Evolutionary conservation across 2,329 filamentous ascomycete genomes (phyloP), one percentile per base, ranked within the genome.

Genomic region (Pseudogymnoascus sp.): DNA sequence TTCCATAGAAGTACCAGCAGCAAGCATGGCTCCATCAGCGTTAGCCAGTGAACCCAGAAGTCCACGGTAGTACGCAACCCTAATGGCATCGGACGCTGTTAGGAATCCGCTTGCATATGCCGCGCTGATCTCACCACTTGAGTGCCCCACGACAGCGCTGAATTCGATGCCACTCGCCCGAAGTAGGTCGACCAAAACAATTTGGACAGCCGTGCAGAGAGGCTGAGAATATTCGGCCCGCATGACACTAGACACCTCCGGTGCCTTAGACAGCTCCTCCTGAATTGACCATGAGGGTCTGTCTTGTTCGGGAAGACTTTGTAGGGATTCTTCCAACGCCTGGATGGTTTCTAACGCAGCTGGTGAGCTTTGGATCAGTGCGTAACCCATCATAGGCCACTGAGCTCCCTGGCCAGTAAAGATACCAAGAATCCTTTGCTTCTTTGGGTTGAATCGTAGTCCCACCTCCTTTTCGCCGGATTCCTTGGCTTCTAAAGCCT

Each of bases 1-100:
- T 59, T 31, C 67, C 68, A 19, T 70, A 67, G 19, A 61, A 19
- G 17, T 38, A 42, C 69, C 83, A 1, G 83, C 80, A 0, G 83
- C 83, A 68, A 84, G 76, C 83, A 86, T 86, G 10, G 77, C 73
- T 0, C 83, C 83, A 7, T 71, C 71, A 29, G 61, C 31, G 2
- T 35, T 59, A 65, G 69, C 46, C 63, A 64, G 21, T 7, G 17
- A 13, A 1, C 11, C 42, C 1, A 15, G 21, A 10, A 46, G 2
- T 26, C 73, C 68, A 53, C 75, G 62, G 62, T 71, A 68, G 67
- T 83, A 85, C 1, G 82, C 82, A 13, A 79, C 73, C 1, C 75
- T 73, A 71, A 73, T 69, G 9, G 76, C 75, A 38, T 73, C 69
- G 6, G 69, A 67, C 4, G 66, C 65, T 7, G 70, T 71, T 1